A percentile compares a stretch with the other conserved stretches of the same genome.
Evolutionary conservation across 2,329 filamentous ascomycete genomes (phyloP).

Genomic region (Cercospora brassicicola): DNA sequence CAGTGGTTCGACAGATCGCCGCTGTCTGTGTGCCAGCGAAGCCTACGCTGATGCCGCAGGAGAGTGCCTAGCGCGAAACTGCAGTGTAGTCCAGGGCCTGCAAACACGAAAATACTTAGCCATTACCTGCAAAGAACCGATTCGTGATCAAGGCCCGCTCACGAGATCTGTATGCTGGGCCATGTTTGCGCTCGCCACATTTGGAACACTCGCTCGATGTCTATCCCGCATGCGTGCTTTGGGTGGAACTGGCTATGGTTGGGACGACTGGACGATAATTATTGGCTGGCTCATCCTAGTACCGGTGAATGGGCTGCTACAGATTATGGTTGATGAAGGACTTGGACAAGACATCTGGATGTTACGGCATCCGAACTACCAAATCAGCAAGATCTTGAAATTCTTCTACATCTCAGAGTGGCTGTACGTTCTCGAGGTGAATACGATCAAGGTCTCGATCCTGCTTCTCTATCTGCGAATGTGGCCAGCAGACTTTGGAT

Average conservation of each 20-base stretch:
- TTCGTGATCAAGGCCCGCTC: constrained; percentile 17
- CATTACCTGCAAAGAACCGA: constrained; percentile 21
- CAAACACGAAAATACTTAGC: constrained; percentile 18
- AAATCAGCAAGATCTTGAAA: constrained; percentile 22
- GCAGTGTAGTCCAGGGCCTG: constrained; percentile 18
- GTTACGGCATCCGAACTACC: constrained; percentile 3
- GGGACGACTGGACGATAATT: constrained; percentile 23
- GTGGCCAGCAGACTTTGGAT: constrained; percentile 19
- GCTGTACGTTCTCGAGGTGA: constrained; percentile 20
- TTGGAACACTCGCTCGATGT: constrained; percentile 14
- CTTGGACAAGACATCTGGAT: constrained; percentile 28
- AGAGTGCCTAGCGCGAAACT: constrained; percentile 21
- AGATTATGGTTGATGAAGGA: constrained; percentile 18
- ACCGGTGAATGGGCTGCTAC: constrained; percentile 16
- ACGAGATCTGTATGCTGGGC: constrained; percentile 16
- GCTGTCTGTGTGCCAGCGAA: constrained; percentile 19
- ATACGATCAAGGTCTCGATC: constrained; percentile 24
- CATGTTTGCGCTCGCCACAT: constrained; percentile 21
- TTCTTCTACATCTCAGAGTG: constrained; percentile 25
- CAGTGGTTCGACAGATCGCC: constrained; percentile 7
- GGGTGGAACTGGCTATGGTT: constrained; percentile 21
- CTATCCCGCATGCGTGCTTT: constrained; percentile 19
- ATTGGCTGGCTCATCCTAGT: constrained; percentile 17
- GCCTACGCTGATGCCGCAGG: constrained; percentile 4
- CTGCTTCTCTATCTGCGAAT: constrained; percentile 26